Conservation (phyloP, 2,329 filamentous ascomycete genomes). For the Lasiodiplodia sp. region DNA sequence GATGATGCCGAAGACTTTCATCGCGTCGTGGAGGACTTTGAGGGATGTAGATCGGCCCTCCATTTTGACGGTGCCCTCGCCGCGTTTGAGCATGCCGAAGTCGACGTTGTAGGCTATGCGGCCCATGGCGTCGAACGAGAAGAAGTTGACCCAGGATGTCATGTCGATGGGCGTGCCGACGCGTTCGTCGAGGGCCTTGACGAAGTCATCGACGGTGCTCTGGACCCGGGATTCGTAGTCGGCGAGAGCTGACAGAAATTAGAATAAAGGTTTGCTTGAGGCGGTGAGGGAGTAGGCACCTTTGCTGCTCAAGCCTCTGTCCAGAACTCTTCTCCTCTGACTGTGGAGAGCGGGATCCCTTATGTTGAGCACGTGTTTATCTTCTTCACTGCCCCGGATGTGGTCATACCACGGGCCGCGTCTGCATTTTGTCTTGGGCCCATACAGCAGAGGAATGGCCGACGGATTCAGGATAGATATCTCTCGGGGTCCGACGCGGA, state of each 20-base stretch:
- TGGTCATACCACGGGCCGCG: constrained; percentile 41
- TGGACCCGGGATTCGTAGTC: constrained; percentile 45
- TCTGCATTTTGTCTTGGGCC: constrained; percentile 47
- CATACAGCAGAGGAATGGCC: constrained; percentile 33
- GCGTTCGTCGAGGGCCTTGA: constrained; percentile 39
- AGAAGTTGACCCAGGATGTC: constrained; percentile 48
- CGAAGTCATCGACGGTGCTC: constrained; percentile 38
- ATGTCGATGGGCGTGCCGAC: constrained; percentile 36
- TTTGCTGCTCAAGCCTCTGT: constrained; percentile 42
- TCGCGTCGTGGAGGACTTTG: constrained; percentile 45
- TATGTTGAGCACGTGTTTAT: constrained; percentile 33
- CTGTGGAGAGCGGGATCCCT: constrained; percentile 37
- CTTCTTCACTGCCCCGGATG: constrained; percentile 34
- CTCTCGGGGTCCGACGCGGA: constrained; percentile 35
- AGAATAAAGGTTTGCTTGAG: not conserved
- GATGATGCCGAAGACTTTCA: constrained; percentile 44
- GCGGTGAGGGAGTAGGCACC: not conserved
- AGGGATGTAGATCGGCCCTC: not conserved
- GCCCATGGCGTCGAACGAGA: constrained; percentile 59
- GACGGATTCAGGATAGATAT: constrained; percentile 38
- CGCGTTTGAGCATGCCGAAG: constrained; percentile 47
- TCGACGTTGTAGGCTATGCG: constrained; percentile 53
- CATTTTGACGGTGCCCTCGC: constrained; percentile 38
- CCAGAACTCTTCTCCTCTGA: constrained; percentile 41
- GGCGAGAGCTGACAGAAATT: not conserved